Base-by-base conservation (phyloP, 192 early-diverging fungal species). In the Coemansia sp. region DNA sequence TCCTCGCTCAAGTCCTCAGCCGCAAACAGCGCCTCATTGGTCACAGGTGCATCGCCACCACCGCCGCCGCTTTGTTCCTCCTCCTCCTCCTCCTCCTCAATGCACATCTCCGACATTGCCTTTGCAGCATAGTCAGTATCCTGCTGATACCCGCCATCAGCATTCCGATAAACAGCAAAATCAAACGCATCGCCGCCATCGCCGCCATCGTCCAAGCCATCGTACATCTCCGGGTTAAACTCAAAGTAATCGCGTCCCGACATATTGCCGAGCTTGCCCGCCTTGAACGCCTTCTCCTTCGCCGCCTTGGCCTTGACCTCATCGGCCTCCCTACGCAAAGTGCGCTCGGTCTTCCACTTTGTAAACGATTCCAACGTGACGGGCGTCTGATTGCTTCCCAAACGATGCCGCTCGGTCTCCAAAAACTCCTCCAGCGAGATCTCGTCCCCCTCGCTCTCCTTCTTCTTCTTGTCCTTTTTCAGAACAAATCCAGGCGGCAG, bases 361-460 rank as follows among this genome's bases (percentile, higher is more conserved):
- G 85, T 88, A 69, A 99, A 99, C 16, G 91, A 85, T 46, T 96
- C 96, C 16, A 90, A 82, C 5, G 91, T 99, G 21, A 99, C 94
- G n/a, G 95, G 95, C 28, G 97, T 99, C 34, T 91, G 78, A 67
- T 97, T 93, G 59, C 86, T 34, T 14, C 95, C 97, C 60, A 99
- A 85, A 62, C 92, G 92, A 85, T 98, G 97, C 9, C 97, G 91
- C 91, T 97, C 96, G 18, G 88, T 93, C 77, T 99, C 97, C 80
- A 99, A 86, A 69, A 99, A 99, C 60, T 96, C 94, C 77, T 99
- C 97, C 21, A 99, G 85, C 24, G 93, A 93, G 51, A 99, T 95
- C 69, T 94, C 86, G 34, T 86, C 85, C 77, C 87, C 87, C 61
- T 93, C 92, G 48, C 83, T 87, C 62, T 90, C 86, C 59, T 77